Evolutionary conservation across 371 early-diverging fungal genomes (phyloP).

Genomic region (Parasitella parasitica): DNA sequence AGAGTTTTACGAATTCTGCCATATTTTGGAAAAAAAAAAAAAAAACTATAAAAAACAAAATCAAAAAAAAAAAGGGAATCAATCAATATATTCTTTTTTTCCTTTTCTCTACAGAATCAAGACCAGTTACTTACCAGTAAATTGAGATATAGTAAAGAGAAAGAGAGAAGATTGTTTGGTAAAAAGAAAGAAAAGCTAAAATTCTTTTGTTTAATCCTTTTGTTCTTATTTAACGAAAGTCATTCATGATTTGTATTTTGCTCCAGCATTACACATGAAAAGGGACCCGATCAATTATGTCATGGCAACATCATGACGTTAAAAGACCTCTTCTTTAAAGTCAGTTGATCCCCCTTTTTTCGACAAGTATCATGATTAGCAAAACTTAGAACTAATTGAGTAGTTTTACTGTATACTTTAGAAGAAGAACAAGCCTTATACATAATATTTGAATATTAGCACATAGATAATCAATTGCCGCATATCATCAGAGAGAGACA

Average conservation of each 20-base stretch:
- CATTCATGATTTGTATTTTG: background rate
- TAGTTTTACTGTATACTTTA: background rate
- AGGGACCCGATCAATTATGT: slow-evolving; percentile 22
- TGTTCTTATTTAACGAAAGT: background rate
- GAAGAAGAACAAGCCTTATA: too few relatives aligned
- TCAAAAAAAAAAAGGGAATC: background rate
- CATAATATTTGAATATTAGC: background rate
- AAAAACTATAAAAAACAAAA: background rate
- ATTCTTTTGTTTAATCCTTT: background rate
- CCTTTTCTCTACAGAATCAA: background rate
- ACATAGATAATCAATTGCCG: too few relatives aligned
- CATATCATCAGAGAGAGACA: too few relatives aligned
- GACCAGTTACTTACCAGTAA: background rate
- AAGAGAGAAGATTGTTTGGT: background rate
- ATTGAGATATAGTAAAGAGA: background rate
- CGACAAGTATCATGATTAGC: background rate
- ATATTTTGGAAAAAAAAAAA: slow-evolving; percentile 28
- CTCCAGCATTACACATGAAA: slow-evolving; percentile 4
- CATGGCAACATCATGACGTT: slow-evolving; percentile 25
- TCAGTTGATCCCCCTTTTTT: background rate
- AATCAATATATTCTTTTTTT: background rate
- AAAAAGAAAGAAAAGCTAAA: background rate
- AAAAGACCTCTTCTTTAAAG: background rate
- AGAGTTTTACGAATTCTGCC: slow-evolving; percentile 83
- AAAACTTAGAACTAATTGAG: background rate